phyloP scores from a whole-genome alignment of 768 basidiomycete species.

The Rhizopogon vinicolor region DNA sequence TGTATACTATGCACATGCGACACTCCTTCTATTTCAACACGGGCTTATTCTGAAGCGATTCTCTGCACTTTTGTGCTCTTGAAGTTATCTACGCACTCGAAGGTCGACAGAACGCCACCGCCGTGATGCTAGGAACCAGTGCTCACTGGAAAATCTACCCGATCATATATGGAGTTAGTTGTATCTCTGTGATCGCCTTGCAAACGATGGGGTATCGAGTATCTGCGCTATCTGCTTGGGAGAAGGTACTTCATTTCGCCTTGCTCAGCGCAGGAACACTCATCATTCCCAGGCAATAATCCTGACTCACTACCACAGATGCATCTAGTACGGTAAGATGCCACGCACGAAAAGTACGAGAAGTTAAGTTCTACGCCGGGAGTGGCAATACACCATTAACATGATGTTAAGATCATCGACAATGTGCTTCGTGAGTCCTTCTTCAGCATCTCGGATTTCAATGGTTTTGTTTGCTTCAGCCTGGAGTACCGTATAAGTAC shows the following conservation, averaged over 20 bases:
- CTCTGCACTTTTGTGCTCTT: constrained; percentile 76
- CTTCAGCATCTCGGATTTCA: constrained; percentile 78
- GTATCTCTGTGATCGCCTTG: constrained; percentile 36
- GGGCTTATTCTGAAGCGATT: constrained; percentile 91
- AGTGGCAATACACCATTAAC: constrained; percentile 31
- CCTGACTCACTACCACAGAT: constrained; percentile 35
- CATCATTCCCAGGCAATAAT: constrained; percentile 19
- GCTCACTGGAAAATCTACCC: constrained; percentile 99
- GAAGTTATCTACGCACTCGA: constrained; percentile 53
- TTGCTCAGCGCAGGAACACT: constrained; percentile 70
- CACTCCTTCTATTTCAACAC: constrained; percentile 83
- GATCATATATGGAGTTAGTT: constrained; percentile 81
- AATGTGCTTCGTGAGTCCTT: constrained; percentile 68
- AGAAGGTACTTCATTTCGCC: constrained; percentile 56
- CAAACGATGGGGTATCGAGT: constrained; percentile 18
- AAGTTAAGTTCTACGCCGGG: neutral
- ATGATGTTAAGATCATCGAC: constrained; percentile 44
- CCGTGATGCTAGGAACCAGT: constrained; percentile 71
- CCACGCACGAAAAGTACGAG: too few relatives aligned
- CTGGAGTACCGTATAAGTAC: constrained; percentile 39
- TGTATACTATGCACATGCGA: constrained; percentile 38
- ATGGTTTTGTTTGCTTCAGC: constrained; percentile 76
- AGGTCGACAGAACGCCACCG: constrained; percentile 59
- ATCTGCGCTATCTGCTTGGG: constrained; percentile 42
- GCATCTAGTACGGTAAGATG: neutral